These are phyloP conservation scores for Exutisphaerella laricina DNA, from an alignment of 2,329 filamentous ascomycete species.

Conservation along the genomic window DNA sequence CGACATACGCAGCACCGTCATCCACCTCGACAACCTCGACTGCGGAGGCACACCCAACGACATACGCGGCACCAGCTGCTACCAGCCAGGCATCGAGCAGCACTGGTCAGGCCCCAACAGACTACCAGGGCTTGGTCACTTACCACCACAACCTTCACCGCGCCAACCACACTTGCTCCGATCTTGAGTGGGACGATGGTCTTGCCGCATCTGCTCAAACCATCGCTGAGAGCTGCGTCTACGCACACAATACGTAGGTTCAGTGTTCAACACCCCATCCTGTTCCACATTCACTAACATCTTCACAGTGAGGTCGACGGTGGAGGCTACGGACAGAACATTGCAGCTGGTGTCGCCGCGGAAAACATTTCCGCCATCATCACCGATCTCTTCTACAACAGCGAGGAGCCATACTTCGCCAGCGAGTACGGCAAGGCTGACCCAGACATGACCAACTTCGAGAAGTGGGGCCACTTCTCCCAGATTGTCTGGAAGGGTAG, in stretches of 20 bases:
- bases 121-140: conserved; percentile 42
- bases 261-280: too few relatives aligned
- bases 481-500: conserved; percentile 67
- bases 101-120: too few relatives aligned
- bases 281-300: too few relatives aligned
- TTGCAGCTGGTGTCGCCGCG: conserved; percentile 61
- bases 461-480: conserved; percentile 67
- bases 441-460: conserved; percentile 59
- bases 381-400: conserved; percentile 84
- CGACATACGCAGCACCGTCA: conserved; percentile 5
- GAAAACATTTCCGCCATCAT: conserved; percentile 61
- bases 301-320: conserved; percentile 50
- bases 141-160: conserved; percentile 84
- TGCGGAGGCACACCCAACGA: conserved; percentile 4
- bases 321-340: conserved; percentile 82
- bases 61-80: conserved; percentile 7
- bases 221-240: conserved; percentile 63
- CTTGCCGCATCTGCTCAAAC: conserved; percentile 59
- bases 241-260: conserved; percentile 70
- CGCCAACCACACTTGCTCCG: conserved; percentile 66
- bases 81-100: conserved; percentile 9
- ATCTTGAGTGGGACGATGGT: conserved; percentile 59
- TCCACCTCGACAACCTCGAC: conserved; percentile 4
- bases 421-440: conserved; percentile 53
- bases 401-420: conserved; percentile 57